Evolutionary conservation across 1,284 basidiomycete species (phyloP), one percentile per base, ranked within the genome.

Genomic region (Irpex sp.): DNA sequence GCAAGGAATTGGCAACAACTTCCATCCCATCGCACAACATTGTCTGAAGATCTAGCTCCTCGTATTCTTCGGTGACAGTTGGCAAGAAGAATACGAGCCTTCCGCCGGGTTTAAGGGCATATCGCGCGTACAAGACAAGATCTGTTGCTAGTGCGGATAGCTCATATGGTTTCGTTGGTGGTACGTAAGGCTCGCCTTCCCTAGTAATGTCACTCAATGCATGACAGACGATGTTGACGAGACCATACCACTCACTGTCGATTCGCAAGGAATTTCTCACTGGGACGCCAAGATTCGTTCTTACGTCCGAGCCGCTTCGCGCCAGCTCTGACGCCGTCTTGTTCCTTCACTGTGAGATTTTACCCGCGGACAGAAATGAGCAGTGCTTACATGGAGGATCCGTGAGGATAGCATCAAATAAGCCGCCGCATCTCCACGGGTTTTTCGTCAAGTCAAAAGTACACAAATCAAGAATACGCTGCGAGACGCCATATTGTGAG

Each of bases 61-160:
- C 90, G 79, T 97, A 99, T 69, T 97, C 94, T 66, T 97, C 96
- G 15, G 91, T 96, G 22, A 97, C 94, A 0, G 97, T 98, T 0
- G 97, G 97, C 27, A 99, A 86, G 87, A 97, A 98, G 83, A 97
- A 99, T 1, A 99, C 98, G 7, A 99, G 89, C 45, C 98, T 86
- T 15, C 98, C 98, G 18, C 88, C 88, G 0, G 96, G 95, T 71
- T 92, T 95, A 32, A 99, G 88, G 66, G 99, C 85, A 80, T 95
- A 95, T 67, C 96, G 90, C 1, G 97, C 91, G 58, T 97, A 89
- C 32, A 93, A 81, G 42, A 99, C 90, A 11, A 99, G 90, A 78
- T 99, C 97, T 27, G 85, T 78, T 3, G 94, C 92, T 42, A 99
- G 88, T 71, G 93, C 89, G 7, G 95, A 95, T n/a, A 99, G 88